Conservation (phyloP, 1,284 basidiomycete species). For the Malassezia japonica region DNA sequence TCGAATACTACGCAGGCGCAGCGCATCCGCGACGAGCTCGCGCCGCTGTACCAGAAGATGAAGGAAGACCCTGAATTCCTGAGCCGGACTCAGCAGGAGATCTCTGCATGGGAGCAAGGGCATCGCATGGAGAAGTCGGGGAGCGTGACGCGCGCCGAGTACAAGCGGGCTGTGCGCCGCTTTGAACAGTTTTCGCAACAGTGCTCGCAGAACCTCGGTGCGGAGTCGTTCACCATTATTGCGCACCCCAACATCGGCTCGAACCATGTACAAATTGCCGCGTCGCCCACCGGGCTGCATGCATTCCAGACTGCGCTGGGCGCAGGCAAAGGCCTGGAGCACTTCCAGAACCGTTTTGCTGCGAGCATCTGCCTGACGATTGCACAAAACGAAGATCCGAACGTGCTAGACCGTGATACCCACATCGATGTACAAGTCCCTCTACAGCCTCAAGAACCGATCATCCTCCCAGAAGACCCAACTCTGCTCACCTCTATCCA, state of each 20-base stretch:
- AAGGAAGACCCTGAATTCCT: slow-evolving; percentile 18
- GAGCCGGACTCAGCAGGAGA: slow-evolving; percentile 15
- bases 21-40: slow-evolving; percentile 19
- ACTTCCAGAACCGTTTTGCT: slow-evolving; percentile 18
- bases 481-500: slow-evolving; percentile 18
- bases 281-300: slow-evolving; percentile 14
- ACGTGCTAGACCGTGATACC: slow-evolving; percentile 10
- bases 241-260: slow-evolving; percentile 19
- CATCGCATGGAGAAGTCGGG: slow-evolving; percentile 14
- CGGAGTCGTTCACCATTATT: slow-evolving; percentile 18
- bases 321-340: slow-evolving; percentile 14
- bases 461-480: slow-evolving; percentile 18
- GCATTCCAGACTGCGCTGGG: slow-evolving; percentile 18
- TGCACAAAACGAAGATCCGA: slow-evolving; percentile 13
- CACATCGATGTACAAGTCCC: slow-evolving; percentile 16
- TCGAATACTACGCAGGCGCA: slow-evolving; percentile 7
- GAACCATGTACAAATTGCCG: slow-evolving; percentile 18
- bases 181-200: slow-evolving; percentile 18
- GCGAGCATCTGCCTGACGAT: slow-evolving; percentile 18
- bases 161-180: slow-evolving; percentile 19
- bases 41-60: slow-evolving; percentile 19
- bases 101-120: slow-evolving; percentile 15
- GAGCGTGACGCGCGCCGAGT: slow-evolving; percentile 13
- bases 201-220: slow-evolving; percentile 18
- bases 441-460: slow-evolving; percentile 16